Percentiles rank a stretch among this genome's conserved stretches.
Evolutionary conservation across 2,329 filamentous ascomycete species (phyloP).

Genomic region (Penicillium thymicola): DNA sequence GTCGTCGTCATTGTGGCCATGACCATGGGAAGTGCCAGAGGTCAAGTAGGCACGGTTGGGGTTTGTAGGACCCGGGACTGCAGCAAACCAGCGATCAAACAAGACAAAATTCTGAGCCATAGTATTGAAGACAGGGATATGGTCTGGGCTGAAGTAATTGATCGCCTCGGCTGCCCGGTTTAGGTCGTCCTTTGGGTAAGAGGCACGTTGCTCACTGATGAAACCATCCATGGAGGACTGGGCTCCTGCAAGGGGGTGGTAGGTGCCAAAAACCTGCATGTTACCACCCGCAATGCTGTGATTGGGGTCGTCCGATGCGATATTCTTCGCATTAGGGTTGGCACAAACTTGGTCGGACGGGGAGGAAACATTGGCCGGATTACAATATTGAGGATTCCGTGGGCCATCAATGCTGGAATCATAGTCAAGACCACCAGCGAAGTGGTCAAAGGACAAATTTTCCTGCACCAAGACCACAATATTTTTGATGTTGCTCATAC

Average conservation of each 20-base stretch:
- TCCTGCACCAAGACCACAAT: conserved; percentile 49
- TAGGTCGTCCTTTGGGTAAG: conserved; percentile 35
- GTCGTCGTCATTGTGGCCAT: conserved; percentile 36
- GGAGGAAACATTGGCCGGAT: conserved; percentile 35
- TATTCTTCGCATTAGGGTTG: conserved; percentile 35
- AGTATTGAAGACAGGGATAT: conserved; percentile 41
- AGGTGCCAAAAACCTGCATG: conserved; percentile 43
- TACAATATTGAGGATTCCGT: conserved; percentile 35
- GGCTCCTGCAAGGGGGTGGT: conserved; percentile 31
- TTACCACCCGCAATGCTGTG: conserved; percentile 44
- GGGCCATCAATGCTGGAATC: conserved; percentile 37
- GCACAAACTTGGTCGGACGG: conserved; percentile 36
- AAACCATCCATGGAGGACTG: conserved; percentile 41
- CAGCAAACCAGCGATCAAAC: conserved; percentile 45
- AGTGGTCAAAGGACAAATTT: conserved; percentile 43
- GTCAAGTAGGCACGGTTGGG: conserved; percentile 39
- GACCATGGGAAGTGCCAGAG: conserved; percentile 41
- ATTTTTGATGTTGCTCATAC: conserved; percentile 44
- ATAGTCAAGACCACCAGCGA: conserved; percentile 42
- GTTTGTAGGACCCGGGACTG: conserved; percentile 42
- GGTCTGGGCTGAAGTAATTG: conserved; percentile 44
- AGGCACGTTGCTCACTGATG: conserved; percentile 42
- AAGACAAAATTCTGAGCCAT: conserved; percentile 46
- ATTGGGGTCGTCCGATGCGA: conserved; percentile 45
- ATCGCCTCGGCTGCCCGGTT: conserved; percentile 43